Evolutionary conservation across 768 basidiomycete species (phyloP).

Genomic region (Cubamyces lactineus): DNA sequence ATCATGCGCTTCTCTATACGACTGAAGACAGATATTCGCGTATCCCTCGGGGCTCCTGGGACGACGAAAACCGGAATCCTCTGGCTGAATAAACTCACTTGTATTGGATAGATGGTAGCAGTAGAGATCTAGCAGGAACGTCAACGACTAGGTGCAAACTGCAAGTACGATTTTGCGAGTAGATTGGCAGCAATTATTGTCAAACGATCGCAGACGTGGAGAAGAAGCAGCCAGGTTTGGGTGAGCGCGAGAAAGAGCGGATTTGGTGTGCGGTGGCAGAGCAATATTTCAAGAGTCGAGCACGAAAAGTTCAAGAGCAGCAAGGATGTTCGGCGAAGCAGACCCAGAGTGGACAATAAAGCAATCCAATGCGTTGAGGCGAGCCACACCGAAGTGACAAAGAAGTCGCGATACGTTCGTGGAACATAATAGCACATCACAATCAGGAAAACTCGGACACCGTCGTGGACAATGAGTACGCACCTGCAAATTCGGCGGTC

Average conservation of each 20-base stretch:
- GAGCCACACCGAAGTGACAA: conserved; percentile 7
- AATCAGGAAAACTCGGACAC: background rate
- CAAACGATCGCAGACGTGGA: too few species aligned
- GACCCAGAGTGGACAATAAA: conserved; percentile 6
- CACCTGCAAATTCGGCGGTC: conserved; percentile 11
- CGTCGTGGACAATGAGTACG: conserved; percentile 17
- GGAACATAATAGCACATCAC: background rate
- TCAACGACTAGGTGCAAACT: background rate
- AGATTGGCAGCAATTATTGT: too few species aligned
- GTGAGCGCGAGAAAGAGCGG: background rate
- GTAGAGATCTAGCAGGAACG: background rate
- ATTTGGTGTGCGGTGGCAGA: background rate
- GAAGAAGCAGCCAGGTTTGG: too few species aligned
- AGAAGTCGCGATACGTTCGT: background rate
- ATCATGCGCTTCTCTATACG: too few species aligned
- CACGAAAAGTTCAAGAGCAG: too few species aligned
- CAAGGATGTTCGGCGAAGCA: background rate
- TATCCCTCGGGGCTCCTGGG: too few species aligned
- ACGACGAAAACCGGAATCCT: background rate
- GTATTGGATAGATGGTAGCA: background rate
- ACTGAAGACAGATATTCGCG: too few species aligned
- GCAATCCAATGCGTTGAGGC: background rate
- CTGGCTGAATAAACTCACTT: conserved; percentile 3
- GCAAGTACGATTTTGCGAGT: too few species aligned
- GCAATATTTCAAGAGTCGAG: too few species aligned